phyloP scores from a whole-genome alignment of 2,329 filamentous ascomycete species.

The Gaeumannomyces tritici region DNA sequence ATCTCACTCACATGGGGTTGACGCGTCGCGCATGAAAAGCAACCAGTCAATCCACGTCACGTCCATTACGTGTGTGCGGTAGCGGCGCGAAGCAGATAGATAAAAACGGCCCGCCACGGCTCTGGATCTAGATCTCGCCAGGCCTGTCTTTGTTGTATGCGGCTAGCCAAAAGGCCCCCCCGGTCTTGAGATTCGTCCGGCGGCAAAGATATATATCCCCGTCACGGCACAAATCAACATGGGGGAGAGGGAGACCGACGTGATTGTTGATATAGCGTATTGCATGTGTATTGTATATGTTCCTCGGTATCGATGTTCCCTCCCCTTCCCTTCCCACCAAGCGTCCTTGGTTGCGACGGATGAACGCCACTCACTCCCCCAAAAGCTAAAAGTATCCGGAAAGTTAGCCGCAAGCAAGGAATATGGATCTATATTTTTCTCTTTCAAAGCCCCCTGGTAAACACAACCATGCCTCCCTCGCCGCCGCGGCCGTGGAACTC shows the following conservation, averaged over 20 bases:
- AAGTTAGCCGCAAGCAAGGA: not conserved
- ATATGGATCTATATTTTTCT: not conserved
- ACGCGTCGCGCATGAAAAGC: not conserved
- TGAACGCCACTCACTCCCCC: not conserved
- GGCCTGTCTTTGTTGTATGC: too few relatives aligned
- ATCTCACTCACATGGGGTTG: not conserved
- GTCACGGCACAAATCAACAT: not conserved
- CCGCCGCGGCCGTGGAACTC: slow-evolving; percentile 81
- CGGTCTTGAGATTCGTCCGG: not conserved
- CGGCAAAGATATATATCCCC: not conserved
- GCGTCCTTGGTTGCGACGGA: not conserved
- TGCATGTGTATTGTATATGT: not conserved
- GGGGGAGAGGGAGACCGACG: not conserved
- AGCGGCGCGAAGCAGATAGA: not conserved
- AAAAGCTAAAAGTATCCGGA: not conserved
- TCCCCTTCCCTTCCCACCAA: not conserved
- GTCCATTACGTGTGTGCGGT: not conserved
- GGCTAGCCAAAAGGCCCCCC: too few relatives aligned
- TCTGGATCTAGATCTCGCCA: not conserved
- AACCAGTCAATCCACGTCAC: too few relatives aligned
- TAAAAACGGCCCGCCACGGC: not conserved
- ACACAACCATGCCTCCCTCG: slow-evolving; percentile 75
- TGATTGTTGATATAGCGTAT: not conserved
- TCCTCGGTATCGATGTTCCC: not conserved
- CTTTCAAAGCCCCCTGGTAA: slow-evolving; percentile 80